phyloP scores from a whole-genome alignment of 176 grass and related monocot species.

The Lolium perenne region DNA sequence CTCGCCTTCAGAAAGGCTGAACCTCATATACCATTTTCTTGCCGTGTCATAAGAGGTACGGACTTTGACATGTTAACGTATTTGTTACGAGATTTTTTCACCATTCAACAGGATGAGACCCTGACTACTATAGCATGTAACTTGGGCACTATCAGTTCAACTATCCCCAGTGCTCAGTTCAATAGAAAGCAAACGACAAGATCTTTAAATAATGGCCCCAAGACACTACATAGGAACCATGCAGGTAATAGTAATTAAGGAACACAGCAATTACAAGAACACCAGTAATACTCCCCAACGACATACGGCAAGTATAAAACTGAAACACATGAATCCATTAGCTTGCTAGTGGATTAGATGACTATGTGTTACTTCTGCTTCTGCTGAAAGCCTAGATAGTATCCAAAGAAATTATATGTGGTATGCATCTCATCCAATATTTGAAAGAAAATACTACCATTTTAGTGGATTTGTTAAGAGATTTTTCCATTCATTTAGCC shows the following conservation, averaged over 20 bases:
- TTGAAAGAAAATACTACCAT: too few relatives aligned
- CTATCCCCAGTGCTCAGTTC: neutral
- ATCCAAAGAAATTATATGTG: too few relatives aligned
- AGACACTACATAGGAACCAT: neutral
- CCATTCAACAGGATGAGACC: neutral
- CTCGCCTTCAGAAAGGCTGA: conserved; percentile 10
- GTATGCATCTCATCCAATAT: too few relatives aligned
- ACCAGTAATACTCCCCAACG: neutral
- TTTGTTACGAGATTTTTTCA: neutral
- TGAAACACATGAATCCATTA: neutral
- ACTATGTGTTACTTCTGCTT: too few relatives aligned
- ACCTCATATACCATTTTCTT: neutral
- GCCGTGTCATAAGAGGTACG: neutral
- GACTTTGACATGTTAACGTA: neutral
- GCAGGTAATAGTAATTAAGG: neutral
- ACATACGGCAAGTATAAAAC: neutral
- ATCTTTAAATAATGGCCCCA: neutral
- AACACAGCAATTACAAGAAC: neutral
- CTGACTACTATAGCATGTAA: conserved; percentile 7
- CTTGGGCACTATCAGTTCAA: neutral
- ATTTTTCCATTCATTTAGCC: neutral
- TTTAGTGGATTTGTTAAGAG: neutral
- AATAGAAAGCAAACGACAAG: neutral
- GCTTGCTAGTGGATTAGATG: neutral
- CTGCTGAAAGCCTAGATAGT: too few relatives aligned